phyloP scores from a whole-genome alignment of 192 early-diverging fungal species.

The Linnemannia zychae region DNA sequence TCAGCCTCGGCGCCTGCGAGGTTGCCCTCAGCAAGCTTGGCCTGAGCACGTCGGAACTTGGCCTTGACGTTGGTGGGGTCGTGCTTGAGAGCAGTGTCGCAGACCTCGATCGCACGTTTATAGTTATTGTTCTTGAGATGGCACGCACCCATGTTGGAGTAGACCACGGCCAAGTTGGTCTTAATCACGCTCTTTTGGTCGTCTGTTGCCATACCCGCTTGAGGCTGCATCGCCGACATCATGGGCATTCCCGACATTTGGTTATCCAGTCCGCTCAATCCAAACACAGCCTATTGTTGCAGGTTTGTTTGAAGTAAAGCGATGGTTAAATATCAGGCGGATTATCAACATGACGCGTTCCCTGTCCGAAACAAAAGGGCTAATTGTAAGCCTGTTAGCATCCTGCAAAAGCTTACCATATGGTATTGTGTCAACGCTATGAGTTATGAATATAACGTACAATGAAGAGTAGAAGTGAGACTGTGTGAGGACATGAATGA shows the following conservation, averaged over 20 bases:
- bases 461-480: not conserved
- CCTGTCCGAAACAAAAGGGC: no score
- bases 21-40: conserved; percentile 57
- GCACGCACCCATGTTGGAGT: conserved; percentile 53
- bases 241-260: conserved; percentile 54
- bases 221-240: conserved; percentile 33
- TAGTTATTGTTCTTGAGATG: conserved; percentile 55
- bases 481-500: not conserved
- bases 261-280: conserved; percentile 55
- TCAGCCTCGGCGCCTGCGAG: conserved; percentile 55
- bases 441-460: not conserved
- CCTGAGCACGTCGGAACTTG: conserved; percentile 60
- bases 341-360: not conserved
- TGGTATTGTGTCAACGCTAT: conserved; percentile 58
- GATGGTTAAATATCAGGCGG: not conserved
- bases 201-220: conserved; percentile 14
- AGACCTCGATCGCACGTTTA: conserved; percentile 51
- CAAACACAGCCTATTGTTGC: conserved; percentile 51
- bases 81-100: conserved; percentile 51
- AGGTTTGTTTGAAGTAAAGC: not conserved
- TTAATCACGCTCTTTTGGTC: conserved; percentile 47
- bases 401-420: conserved; percentile 21
- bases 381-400: not conserved
- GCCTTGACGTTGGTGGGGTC: conserved; percentile 60
- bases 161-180: conserved; percentile 44